Evolutionary conservation across 2,329 filamentous ascomycete genomes (phyloP).

Genomic region (Talaromyces amestolkiae): DNA sequence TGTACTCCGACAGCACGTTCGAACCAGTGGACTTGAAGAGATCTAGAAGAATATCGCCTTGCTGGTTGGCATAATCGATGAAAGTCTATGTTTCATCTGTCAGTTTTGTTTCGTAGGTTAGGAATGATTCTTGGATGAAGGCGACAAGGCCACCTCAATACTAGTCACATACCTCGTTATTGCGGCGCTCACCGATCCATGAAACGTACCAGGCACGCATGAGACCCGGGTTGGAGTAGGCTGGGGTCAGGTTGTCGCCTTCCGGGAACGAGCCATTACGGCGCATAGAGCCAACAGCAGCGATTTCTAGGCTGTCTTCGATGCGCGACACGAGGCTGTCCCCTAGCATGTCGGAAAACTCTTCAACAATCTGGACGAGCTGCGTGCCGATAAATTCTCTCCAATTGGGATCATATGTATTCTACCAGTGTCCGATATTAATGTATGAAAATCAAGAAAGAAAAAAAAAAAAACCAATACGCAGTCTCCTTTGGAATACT

Average conservation of each 20-base stretch:
- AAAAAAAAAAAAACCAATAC: background rate
- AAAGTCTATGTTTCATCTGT: conserved; percentile 25
- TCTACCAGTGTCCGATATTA: background rate
- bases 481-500: background rate
- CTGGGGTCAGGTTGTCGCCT: conserved; percentile 41
- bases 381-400: conserved; percentile 9
- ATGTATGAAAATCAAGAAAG: background rate
- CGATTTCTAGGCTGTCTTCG: conserved; percentile 37
- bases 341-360: conserved; percentile 14
- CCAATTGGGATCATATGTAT: conserved; percentile 10
- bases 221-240: conserved; percentile 44
- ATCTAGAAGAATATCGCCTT: conserved; percentile 28
- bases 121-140: too few species aligned
- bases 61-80: conserved; percentile 38
- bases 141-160: background rate
- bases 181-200: conserved; percentile 42
- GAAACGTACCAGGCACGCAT: conserved; percentile 44
- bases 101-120: background rate
- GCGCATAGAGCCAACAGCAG: conserved; percentile 42
- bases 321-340: conserved; percentile 33
- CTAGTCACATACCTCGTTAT: conserved; percentile 29
- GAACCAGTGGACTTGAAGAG: conserved; percentile 31
- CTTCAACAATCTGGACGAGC: conserved; percentile 11
- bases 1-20: conserved; percentile 41
- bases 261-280: conserved; percentile 41